phyloP scores from a whole-genome alignment of 176 grass and related monocot genomes.

The Oryza longistaminata region DNA sequence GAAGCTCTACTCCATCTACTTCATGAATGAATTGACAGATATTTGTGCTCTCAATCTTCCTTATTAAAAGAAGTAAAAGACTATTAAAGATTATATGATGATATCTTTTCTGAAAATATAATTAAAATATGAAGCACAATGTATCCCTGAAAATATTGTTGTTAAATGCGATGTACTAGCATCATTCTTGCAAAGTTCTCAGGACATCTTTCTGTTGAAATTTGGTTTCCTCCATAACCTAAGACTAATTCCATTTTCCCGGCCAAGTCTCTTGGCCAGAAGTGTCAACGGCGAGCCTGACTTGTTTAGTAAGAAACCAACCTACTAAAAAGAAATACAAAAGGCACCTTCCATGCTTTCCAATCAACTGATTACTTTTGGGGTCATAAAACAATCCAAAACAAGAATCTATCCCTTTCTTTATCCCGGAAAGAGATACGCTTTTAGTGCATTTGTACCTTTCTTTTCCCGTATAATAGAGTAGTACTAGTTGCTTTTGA shows the following conservation, averaged over 20 bases:
- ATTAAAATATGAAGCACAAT: not conserved
- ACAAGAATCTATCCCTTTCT: conserved; percentile 28
- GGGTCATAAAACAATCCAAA: conserved; percentile 31
- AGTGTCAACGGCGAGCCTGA: conserved; percentile 32
- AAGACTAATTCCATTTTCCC: not conserved
- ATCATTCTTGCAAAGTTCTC: not conserved
- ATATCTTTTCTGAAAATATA: not conserved
- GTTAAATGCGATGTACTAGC: not conserved
- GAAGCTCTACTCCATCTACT: not conserved
- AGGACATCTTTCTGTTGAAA: not conserved
- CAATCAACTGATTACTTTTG: conserved; percentile 12
- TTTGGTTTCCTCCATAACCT: not conserved
- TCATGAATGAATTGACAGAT: not conserved
- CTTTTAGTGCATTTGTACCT: conserved; percentile 33
- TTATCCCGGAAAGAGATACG: conserved; percentile 29
- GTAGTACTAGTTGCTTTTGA: conserved; percentile 10
- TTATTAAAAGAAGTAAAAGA: too few relatives aligned
- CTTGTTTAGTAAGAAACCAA: conserved; percentile 46
- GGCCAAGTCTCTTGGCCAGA: not conserved
- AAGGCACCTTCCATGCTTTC: conserved; percentile 35
- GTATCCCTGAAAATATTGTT: not conserved
- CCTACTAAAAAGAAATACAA: conserved; percentile 22
- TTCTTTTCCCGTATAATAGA: conserved; percentile 16
- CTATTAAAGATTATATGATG: too few relatives aligned
- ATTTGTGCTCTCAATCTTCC: too few relatives aligned